Base-by-base conservation (phyloP, 2,329 filamentous ascomycete genomes). In the Cadophora sp. region DNA sequence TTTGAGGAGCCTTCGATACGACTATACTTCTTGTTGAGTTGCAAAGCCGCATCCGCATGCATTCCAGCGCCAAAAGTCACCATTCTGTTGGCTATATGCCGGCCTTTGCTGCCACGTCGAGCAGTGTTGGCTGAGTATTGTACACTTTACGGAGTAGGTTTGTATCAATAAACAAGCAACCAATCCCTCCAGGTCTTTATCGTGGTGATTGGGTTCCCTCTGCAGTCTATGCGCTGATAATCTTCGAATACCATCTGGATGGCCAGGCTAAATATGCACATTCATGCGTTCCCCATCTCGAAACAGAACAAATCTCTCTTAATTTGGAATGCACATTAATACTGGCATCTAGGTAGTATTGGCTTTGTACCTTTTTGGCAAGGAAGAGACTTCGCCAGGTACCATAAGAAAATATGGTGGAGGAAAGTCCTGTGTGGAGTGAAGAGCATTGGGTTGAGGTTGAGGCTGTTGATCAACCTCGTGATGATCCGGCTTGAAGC, bases 201-300 rank as follows among this genome's bases (percentile, higher is more conserved):
- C 55, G 20, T 43, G 36, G 18, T 58, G 20, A 56, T 56, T 56
- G 53, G 51, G 55, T 58, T 41, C 33, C 20, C 33, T 41, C 36
- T 58, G 55, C 36, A 58, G 55, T 41, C 33, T 58, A 58, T 58
- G 36, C 55, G 55, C 55, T 36, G 55, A 41, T 24, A 58, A 27
- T 43, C 36, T 58, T 58, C 36, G 55, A 58, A 58, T 58, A 36
- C 55, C 33, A 43, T 41, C 55, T 58, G 55, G 36, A 41, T 24
- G 36, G 36, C 11, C 20, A 9, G 55, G 55, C 55, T 58, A 58
- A 39, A 41, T 58, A 58, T 58, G 55, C 55, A 24, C 9, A 27
- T 58, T 58, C 55, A 58, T 58, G 55, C 55, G 36, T 58, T 43
- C 36, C 33, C 20, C 20, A 58, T 58, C 55, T 39, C 20, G 55